Percentiles rank a stretch among this genome's conserved stretches.
phyloP scores from a whole-genome alignment of 1,139 yeast species.

The Scheffersomyces quercinus region DNA sequence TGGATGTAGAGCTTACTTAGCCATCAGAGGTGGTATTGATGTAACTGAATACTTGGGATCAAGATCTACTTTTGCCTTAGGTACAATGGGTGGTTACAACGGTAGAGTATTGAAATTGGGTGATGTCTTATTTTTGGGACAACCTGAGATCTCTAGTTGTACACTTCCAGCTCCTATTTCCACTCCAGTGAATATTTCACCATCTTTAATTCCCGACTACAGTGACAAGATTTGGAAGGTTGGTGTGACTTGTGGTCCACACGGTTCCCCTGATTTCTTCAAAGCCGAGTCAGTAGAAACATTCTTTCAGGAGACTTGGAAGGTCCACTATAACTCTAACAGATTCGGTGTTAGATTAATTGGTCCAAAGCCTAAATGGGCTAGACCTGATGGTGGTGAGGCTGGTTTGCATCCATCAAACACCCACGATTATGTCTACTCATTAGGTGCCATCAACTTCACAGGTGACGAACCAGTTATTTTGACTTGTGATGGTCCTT shows the following conservation, averaged over 20 bases:
- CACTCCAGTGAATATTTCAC: slow-evolving; percentile 60
- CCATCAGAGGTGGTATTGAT: slow-evolving; percentile 91
- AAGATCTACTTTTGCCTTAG: slow-evolving; percentile 94
- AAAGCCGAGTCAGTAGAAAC: slow-evolving; percentile 69
- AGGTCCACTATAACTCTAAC: slow-evolving; percentile 94
- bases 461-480: slow-evolving; percentile 99
- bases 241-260: slow-evolving; percentile 96
- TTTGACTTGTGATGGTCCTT: slow-evolving; percentile 95
- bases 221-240: slow-evolving; percentile 69
- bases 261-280: slow-evolving; percentile 95
- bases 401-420: slow-evolving; percentile 98
- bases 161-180: slow-evolving; percentile 70
- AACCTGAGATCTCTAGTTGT: slow-evolving; percentile 68
- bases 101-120: slow-evolving; percentile 91
- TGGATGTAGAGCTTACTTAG: slow-evolving; percentile 89
- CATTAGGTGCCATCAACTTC: slow-evolving; percentile 93
- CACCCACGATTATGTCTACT: slow-evolving; percentile 95
- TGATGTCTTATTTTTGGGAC: slow-evolving; percentile 85
- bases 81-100: slow-evolving; percentile 91
- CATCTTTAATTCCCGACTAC: slow-evolving; percentile 58
- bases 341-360: slow-evolving; percentile 92
- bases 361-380: slow-evolving; percentile 98
- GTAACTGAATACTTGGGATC: slow-evolving; percentile 93
- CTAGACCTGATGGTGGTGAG: slow-evolving; percentile 95
- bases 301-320: slow-evolving; percentile 81